A percentile compares a stretch with the other conserved stretches of the same genome.
These are phyloP conservation scores for Sordariomycetes sp. DNA, from an alignment of 2,329 filamentous ascomycete genomes.

Conservation along the genomic window DNA sequence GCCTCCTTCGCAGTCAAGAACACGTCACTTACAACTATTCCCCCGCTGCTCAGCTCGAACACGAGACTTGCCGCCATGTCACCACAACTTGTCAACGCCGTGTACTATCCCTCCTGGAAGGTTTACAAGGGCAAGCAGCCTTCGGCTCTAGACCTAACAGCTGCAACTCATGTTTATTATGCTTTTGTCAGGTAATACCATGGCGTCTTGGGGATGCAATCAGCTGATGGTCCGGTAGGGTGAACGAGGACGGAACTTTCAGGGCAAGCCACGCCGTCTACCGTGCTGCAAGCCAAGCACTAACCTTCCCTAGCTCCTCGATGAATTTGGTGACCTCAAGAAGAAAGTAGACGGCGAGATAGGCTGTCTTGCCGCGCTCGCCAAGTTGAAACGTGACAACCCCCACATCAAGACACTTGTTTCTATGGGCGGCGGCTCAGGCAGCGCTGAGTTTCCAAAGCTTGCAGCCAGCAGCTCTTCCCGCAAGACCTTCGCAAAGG, in stretches of 20 bases:
- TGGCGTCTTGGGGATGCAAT: not conserved
- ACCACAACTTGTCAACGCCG: constrained; percentile 19
- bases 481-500: constrained; percentile 45
- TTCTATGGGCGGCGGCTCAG: constrained; percentile 56
- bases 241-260: constrained; percentile 21
- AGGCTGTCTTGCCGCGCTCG: constrained; percentile 52
- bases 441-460: constrained; percentile 50
- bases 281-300: not conserved
- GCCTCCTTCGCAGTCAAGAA: no score
- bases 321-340: constrained; percentile 54
- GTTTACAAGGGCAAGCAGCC: constrained; percentile 53
- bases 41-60: not conserved
- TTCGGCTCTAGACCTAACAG: constrained; percentile 43
- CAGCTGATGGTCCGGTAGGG: constrained; percentile 14
- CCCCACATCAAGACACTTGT: constrained; percentile 49
- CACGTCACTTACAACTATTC: no score
- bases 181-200: constrained; percentile 43
- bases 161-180: constrained; percentile 56
- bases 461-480: constrained; percentile 39
- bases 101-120: constrained; percentile 60
- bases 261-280: constrained; percentile 25
- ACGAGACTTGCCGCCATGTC: not conserved
- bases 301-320: constrained; percentile 27
- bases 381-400: constrained; percentile 46
- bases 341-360: constrained; percentile 49